phyloP scores from a whole-genome alignment of 2,329 filamentous ascomycete genomes.

The Talaromyces amestolkiae region DNA sequence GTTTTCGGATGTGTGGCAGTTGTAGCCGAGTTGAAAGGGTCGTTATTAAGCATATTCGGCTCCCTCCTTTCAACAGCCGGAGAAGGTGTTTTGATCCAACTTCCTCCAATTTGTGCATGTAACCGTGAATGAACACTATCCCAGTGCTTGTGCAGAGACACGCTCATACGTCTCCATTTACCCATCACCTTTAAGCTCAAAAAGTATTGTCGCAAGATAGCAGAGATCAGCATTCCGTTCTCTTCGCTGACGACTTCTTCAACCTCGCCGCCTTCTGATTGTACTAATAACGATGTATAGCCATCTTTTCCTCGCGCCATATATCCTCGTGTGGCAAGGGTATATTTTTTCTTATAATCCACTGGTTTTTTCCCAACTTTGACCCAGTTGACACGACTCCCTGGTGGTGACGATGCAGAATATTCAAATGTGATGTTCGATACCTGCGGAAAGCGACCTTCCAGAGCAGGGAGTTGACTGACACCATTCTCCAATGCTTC shows the following conservation, averaged over 20 bases:
- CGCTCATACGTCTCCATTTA: slow-evolving; percentile 71
- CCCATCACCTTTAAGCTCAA: slow-evolving; percentile 79
- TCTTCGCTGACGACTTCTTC: slow-evolving; percentile 82
- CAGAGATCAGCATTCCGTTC: slow-evolving; percentile 80
- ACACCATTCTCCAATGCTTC: slow-evolving; percentile 85
- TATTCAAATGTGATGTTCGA: slow-evolving; percentile 77
- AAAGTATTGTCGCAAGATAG: slow-evolving; percentile 86
- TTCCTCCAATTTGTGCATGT: slow-evolving; percentile 42
- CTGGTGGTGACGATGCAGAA: slow-evolving; percentile 60
- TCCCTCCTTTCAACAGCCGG: slow-evolving; percentile 21
- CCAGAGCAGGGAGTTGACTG: slow-evolving; percentile 74
- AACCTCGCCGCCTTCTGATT: slow-evolving; percentile 71
- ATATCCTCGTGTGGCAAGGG: slow-evolving; percentile 77
- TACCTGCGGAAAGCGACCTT: slow-evolving; percentile 82
- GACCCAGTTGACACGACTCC: slow-evolving; percentile 62
- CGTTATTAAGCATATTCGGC: slow-evolving; percentile 42
- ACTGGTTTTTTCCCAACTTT: slow-evolving; percentile 62
- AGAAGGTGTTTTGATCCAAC: slow-evolving; percentile 49
- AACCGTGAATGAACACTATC: slow-evolving; percentile 61
- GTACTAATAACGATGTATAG: slow-evolving; percentile 70
- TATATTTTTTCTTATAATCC: slow-evolving; percentile 64
- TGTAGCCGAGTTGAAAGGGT: slow-evolving; percentile 22
- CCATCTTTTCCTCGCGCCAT: slow-evolving; percentile 89
- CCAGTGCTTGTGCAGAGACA: slow-evolving; percentile 65
- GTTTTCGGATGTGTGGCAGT: neutral